These are phyloP conservation scores for Xylaria cubensis DNA, from an alignment of 495 filamentous ascomycete species.

Conservation along the genomic window DNA sequence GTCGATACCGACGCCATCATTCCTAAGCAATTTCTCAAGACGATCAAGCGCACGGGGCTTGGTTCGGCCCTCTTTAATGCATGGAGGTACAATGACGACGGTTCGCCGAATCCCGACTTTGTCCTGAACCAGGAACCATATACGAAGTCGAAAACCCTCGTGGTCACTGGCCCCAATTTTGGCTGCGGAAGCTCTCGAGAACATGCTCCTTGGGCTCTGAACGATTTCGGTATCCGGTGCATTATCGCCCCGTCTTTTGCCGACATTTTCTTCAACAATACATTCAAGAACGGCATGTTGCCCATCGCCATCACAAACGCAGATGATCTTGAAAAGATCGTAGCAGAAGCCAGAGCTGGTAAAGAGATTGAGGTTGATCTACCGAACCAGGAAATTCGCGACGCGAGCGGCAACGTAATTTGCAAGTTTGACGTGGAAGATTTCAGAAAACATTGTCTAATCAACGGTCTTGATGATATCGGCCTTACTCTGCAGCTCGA, in stretches of 20 bases:
- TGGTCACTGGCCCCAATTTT: conserved; percentile 93
- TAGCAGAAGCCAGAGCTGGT: conserved; percentile 80
- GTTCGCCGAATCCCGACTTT: conserved; percentile 78
- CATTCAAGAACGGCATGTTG: conserved; percentile 99
- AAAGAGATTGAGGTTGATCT: conserved; percentile 92
- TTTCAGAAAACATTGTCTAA: conserved; percentile 91
- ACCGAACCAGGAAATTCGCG: conserved; percentile 80
- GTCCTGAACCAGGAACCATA: conserved; percentile 91
- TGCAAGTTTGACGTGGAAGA: conserved; percentile 84
- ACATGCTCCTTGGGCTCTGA: conserved; percentile 96
- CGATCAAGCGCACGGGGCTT: conserved; percentile 96
- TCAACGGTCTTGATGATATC: conserved; percentile 97
- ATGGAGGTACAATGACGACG: conserved; percentile 76
- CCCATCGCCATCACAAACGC: conserved; percentile 78
- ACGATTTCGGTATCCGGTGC: conserved; percentile 95
- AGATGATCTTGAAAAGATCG: conserved; percentile 70
- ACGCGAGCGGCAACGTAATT: conserved; percentile 72
- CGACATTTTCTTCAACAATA: conserved; percentile 99
- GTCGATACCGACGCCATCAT: conserved; percentile 99
- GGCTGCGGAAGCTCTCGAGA: conserved; percentile 93
- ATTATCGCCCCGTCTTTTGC: conserved; percentile 92
- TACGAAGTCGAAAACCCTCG: conserved; percentile 84
- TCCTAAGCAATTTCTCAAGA: conserved; percentile 98
- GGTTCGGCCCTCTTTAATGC: conserved; percentile 86
- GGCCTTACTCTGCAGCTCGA: conserved; percentile 92